Evolutionary conservation across 352 stramenopile genomes (phyloP).

Genomic region (Phytophthora pini): DNA sequence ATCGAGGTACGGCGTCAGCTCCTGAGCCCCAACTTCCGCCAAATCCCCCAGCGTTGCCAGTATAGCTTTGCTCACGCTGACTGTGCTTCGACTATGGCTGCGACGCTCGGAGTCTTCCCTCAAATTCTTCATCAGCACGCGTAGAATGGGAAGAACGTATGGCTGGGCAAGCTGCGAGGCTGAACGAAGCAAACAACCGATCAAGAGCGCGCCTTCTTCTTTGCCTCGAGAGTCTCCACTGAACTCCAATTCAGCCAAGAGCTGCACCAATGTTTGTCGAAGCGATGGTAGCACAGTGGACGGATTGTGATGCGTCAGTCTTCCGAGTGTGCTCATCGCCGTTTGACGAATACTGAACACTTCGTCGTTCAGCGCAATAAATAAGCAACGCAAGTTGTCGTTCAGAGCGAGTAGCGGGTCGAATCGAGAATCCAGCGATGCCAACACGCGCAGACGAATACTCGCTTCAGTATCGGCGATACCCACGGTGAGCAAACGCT

Average conservation of each 20-base stretch:
- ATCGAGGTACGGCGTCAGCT: conserved; percentile 83
- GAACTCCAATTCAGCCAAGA: conserved; percentile 89
- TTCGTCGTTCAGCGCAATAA: conserved; percentile 90
- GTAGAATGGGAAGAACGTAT: conserved; percentile 87
- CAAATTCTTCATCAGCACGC: conserved; percentile 89
- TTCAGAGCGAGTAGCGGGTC: conserved; percentile 82
- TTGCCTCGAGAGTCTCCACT: conserved; percentile 83
- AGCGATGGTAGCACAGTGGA: conserved; percentile 83
- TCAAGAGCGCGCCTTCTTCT: conserved; percentile 83
- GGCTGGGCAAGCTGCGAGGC: conserved; percentile 80
- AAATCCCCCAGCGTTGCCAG: conserved; percentile 84
- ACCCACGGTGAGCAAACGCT: conserved; percentile 82
- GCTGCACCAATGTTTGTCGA: conserved; percentile 84
- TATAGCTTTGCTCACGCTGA: conserved; percentile 87
- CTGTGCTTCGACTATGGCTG: conserved; percentile 74
- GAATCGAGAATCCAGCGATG: conserved; percentile 83
- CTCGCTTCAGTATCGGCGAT: conserved; percentile 89
- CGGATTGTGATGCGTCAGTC: conserved; percentile 87
- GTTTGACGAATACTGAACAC: conserved; percentile 90
- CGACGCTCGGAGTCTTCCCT: conserved; percentile 78
- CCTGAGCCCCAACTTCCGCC: conserved; percentile 76
- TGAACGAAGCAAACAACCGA: conserved; percentile 83
- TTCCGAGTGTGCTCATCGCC: conserved; percentile 87
- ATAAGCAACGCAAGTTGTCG: conserved; percentile 85
- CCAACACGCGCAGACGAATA: conserved; percentile 83